Evolutionary conservation across 176 grass and related monocot genomes (phyloP).

Genomic region (Rhynchospora pubera): DNA sequence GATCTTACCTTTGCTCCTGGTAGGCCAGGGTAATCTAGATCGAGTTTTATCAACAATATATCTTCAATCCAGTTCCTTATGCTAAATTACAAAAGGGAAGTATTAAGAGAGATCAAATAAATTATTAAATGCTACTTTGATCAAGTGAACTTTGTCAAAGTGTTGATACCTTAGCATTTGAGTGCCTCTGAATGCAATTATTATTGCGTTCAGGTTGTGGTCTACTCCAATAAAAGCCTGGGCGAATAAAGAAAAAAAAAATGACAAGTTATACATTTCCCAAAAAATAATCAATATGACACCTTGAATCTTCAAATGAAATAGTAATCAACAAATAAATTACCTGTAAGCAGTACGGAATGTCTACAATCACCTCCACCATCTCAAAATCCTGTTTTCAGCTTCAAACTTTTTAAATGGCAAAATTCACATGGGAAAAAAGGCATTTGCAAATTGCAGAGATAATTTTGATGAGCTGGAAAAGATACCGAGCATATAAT

Average conservation of each 20-base stretch:
- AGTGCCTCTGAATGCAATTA: conserved; percentile 94
- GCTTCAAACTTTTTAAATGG: not conserved
- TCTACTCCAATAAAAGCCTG: conserved; percentile 91
- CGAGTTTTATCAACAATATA: conserved; percentile 91
- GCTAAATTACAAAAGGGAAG: conserved; percentile 25
- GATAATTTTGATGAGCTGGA: too few relatives aligned
- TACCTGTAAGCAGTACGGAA: conserved; percentile 87
- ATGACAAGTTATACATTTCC: not conserved
- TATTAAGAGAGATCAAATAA: not conserved
- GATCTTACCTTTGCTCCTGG: conserved; percentile 68
- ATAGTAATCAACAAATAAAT: conserved; percentile 7
- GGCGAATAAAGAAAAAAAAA: not conserved
- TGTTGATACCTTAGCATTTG: conserved; percentile 59
- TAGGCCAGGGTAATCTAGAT: conserved; percentile 92
- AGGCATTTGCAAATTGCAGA: not conserved
- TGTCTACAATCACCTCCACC: conserved; percentile 85
- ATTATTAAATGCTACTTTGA: not conserved
- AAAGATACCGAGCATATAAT: not conserved
- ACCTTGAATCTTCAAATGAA: conserved; percentile 13
- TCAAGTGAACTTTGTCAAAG: not conserved
- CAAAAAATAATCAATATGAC: not conserved
- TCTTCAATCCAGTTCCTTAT: conserved; percentile 86
- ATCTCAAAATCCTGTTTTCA: conserved; percentile 63
- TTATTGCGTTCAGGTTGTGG: conserved; percentile 46
- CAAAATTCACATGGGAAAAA: not conserved